Evolutionary conservation across 2,329 filamentous ascomycete genomes (phyloP), one percentile per base, ranked within the genome.

Genomic region (Cucurbitaria berberidis): DNA sequence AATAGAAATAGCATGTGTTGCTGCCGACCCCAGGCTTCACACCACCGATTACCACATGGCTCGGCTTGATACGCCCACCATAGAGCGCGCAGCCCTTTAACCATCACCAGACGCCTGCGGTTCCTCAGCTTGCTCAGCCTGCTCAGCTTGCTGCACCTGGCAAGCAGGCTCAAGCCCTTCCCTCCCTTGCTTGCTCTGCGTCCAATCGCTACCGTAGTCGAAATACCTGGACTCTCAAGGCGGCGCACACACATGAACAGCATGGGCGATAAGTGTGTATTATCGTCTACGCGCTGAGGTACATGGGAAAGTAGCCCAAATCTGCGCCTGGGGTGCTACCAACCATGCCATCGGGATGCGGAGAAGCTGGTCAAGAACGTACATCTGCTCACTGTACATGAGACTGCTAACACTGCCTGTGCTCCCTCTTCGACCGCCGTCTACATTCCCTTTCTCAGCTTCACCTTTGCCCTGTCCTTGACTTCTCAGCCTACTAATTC

Each of bases 1-100:
- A 64, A 63, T 58, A 27, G 57, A n/a, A 21, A 39, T 41, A 34
- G 36, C 57, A 27, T 21, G 30, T 30, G 16, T 48, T 29, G 49
- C 44, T 57, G 48, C 45, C 26, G n/a, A 30, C 39, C 38, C 55
- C 43, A 24, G 45, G 55, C 51, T 55, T 59, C 60, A 62, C 56
- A 53, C 41, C 46, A 57, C 41, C 35, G 27, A 18, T 32, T 22
- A 48, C 59, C 55, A 60, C 56, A 57, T 60, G 58, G 58, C 53
- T 47, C 48, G 41, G 56, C 24, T n/a, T 57, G 51, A 59, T 57
- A 57, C 50, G 56, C 55, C 45, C n/a, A n/a, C 42, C 49, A 19
- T 15, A n/a, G n/a, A 53, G 26, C 26, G 40, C 30, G 34, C 30
- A 19, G 39, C 13, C 19, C 36, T 15, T 24, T 22, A 34, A 13